phyloP scores from a whole-genome alignment of 176 grass and related monocot genomes.

The Musa beccarii region DNA sequence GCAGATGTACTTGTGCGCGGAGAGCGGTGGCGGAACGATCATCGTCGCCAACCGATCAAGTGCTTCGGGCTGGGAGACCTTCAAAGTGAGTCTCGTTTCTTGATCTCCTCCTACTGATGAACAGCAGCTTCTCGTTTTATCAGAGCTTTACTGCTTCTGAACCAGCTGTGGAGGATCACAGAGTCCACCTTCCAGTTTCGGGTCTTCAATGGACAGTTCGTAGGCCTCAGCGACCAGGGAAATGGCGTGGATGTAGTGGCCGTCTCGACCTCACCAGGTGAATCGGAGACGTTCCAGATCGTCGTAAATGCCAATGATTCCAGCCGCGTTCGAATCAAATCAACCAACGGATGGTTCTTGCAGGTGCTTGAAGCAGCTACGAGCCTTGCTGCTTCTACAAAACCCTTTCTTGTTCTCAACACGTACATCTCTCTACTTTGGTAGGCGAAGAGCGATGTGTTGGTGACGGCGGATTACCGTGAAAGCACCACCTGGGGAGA shows the following conservation, averaged over 20 bases:
- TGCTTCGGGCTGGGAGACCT: conserved; percentile 60
- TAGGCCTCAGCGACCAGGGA: conserved; percentile 26
- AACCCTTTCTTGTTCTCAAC: not conserved
- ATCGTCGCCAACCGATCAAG: conserved; percentile 39
- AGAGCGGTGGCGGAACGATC: conserved; percentile 37
- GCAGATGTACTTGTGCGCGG: conserved; percentile 40
- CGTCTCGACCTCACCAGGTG: conserved; percentile 20
- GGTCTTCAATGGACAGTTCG: conserved; percentile 37
- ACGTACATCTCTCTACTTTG: not conserved
- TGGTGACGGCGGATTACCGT: conserved; percentile 31
- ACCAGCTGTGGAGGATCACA: conserved; percentile 55
- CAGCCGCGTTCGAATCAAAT: conserved; percentile 33
- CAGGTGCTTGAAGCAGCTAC: conserved; percentile 20
- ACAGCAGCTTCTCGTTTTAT: not conserved
- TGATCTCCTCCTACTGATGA: not conserved
- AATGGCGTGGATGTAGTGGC: conserved; percentile 17
- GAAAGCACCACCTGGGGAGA: conserved; percentile 43
- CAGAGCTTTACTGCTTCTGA: not conserved
- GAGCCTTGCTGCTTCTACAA: not conserved
- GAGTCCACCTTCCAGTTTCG: conserved; percentile 40
- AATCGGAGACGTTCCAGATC: conserved; percentile 40
- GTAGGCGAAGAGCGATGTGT: conserved; percentile 33
- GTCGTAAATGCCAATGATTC: conserved; percentile 27
- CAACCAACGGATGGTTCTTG: conserved; percentile 45
- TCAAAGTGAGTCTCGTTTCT: conserved; percentile 29